phyloP scores from a whole-genome alignment of 305 asterid species.

The Stenogyne calaminthoides region DNA sequence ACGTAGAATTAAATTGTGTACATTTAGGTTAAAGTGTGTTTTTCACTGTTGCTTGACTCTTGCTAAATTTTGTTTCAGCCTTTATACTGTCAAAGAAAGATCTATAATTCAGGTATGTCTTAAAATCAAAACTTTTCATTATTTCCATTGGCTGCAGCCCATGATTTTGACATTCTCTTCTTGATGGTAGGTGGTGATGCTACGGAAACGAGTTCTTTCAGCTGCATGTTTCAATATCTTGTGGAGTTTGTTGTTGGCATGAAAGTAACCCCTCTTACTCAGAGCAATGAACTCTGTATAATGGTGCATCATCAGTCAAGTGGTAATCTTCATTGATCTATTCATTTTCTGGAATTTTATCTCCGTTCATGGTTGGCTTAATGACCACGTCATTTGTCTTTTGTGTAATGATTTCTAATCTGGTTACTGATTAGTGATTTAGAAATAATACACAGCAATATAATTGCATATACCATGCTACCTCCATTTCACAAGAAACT shows the following conservation, averaged over 20 bases:
- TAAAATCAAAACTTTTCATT: conserved; percentile 4
- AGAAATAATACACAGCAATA: background rate
- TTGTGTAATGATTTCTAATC: background rate
- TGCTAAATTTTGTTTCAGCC: conserved; percentile 57
- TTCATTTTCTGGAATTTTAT: conserved; percentile 9
- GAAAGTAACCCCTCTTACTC: conserved; percentile 56
- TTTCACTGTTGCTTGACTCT: conserved; percentile 32
- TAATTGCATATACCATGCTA: background rate
- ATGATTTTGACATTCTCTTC: conserved; percentile 24
- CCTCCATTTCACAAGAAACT: no score
- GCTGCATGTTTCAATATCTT: conserved; percentile 79
- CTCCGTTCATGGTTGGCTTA: conserved; percentile 18
- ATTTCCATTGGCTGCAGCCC: conserved; percentile 2
- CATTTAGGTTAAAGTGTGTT: conserved; percentile 13
- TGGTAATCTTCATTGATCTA: conserved; percentile 51
- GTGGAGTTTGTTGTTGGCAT: conserved; percentile 70
- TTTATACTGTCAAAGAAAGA: conserved; percentile 59
- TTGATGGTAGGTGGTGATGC: conserved; percentile 49
- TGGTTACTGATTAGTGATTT: background rate
- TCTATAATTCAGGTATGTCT: conserved; percentile 54
- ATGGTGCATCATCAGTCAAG: conserved; percentile 72
- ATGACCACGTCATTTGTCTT: background rate
- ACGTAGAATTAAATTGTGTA: conserved; percentile 22
- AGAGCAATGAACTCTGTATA: conserved; percentile 53
- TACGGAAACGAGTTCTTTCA: conserved; percentile 41